Conservation (phyloP, 2,329 filamentous ascomycete genomes). For the Orbilia quercus region DNA sequence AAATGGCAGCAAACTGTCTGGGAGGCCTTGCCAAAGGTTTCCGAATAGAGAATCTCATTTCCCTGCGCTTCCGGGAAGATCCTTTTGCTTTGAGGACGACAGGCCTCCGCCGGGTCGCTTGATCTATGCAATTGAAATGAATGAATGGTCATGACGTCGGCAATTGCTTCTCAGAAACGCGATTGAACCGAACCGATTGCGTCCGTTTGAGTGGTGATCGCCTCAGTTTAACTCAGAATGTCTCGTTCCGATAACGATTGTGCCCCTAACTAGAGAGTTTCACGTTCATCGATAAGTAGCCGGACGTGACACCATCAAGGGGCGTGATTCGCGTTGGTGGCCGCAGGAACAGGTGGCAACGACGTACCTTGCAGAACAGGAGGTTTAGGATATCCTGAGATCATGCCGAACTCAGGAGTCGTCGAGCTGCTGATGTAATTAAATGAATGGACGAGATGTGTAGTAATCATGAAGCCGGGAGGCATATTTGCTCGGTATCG, state of each 20-base stretch:
- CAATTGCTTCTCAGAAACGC: constrained; percentile 14
- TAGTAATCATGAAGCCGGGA: no score
- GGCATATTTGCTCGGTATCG: no score
- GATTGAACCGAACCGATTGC: constrained; percentile 28
- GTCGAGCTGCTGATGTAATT: no score
- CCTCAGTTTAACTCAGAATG: constrained; percentile 1
- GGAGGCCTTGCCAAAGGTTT: constrained; percentile 17
- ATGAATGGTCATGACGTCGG: constrained; percentile 33
- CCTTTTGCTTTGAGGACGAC: background rate
- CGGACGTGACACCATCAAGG: constrained; percentile 24
- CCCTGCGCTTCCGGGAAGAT: constrained; percentile 29
- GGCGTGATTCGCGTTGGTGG: background rate
- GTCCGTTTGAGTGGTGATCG: constrained; percentile 8
- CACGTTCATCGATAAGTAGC: constrained; percentile 44
- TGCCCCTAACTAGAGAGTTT: constrained; percentile 30
- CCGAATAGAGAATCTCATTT: constrained; percentile 38
- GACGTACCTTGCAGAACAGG: no score
- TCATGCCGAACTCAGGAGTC: no score
- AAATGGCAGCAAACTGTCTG: constrained; percentile 10
- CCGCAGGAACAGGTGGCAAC: background rate
- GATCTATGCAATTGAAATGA: no score
- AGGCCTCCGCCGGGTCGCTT: background rate
- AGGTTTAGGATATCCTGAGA: no score
- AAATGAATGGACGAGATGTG: no score
- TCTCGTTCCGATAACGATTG: constrained; percentile 54